Base-by-base conservation (phyloP, 1,139 yeast species). In the Candida sanyaensis region DNA sequence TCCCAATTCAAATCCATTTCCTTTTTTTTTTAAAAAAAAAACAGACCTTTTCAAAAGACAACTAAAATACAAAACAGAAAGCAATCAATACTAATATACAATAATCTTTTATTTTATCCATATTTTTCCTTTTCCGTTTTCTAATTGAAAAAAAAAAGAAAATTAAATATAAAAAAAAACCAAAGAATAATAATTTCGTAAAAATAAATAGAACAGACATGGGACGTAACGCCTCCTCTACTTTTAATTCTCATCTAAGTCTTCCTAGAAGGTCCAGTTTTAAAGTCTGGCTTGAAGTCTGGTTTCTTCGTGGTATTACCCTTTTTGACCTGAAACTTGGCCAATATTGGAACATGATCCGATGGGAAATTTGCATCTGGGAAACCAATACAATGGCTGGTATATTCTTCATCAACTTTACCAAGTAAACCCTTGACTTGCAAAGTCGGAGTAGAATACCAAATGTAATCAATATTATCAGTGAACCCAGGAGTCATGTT, bases 351-450 rank as follows among this genome's bases (percentile, higher is more conserved):
- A 59, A 92, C 82, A 68, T 93, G 98, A 67, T 93, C 99, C 41
- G 97, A 88, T 32, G 98, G 97, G 71, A 88, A 87, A 64, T 91
- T 88, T 17, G 92, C 91, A 64, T 90, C 90, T 23, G 99, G 99
- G 67, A 93, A 84, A 8, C 98, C 99, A 62, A 93, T 87, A 55
- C 85, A 83, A 56, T 85, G 84, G 50, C 80, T 75, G 40, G 86
- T 77, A 65, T 93, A 93, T 6, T 85, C 86, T 46, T 78, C 79
- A 64, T 92, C 98, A 41, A 92, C 82, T 58, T 83, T 83, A 38
- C 97, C 98, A 53, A 93, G 73, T 56, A 95, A 72, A 11, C 97
- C 97, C 59, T 84, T 85, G 8, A 93, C 96, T 52, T 86, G 83
- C 53, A 95, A 74, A 8, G 84, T 76, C 9, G 85, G 77, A 11